These are phyloP conservation scores for Thuidium tamariscinum DNA, from an alignment of 225 moss, liverwort and hornwort genomes.

Conservation along the genomic window DNA sequence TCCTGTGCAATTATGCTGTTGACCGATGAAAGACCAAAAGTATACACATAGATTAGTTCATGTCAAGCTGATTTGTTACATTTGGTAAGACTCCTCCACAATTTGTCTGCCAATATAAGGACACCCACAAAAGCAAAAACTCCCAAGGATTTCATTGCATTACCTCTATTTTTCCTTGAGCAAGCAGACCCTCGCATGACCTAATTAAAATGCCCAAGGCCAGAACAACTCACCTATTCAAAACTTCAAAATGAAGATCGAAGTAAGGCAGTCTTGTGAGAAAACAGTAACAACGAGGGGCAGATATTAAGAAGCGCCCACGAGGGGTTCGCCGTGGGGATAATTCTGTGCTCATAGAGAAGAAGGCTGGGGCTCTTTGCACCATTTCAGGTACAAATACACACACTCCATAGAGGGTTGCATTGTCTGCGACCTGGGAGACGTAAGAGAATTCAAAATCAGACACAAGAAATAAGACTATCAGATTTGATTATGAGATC, in stretches of 20 bases:
- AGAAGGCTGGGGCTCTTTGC: conserved; percentile 81
- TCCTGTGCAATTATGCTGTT: conserved; percentile 98
- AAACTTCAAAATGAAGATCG: conserved; percentile 82
- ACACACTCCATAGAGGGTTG: conserved; percentile 89
- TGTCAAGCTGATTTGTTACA: background rate
- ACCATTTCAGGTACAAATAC: conserved; percentile 92
- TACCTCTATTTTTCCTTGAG: background rate
- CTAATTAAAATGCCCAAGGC: background rate
- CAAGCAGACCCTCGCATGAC: background rate
- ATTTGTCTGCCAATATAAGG: background rate
- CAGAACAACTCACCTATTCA: conserved; percentile 51
- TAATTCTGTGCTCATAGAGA: conserved; percentile 76
- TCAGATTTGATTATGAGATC: background rate
- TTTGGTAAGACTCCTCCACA: background rate
- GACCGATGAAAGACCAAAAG: background rate
- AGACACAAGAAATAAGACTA: background rate
- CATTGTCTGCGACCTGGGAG: conserved; percentile 84
- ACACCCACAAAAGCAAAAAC: background rate
- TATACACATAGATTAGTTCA: background rate
- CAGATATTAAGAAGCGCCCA: conserved; percentile 86
- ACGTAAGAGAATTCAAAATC: background rate
- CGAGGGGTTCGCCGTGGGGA: conserved; percentile 67
- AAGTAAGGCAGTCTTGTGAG: conserved; percentile 90
- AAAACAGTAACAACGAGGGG: conserved; percentile 97
- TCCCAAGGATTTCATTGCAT: background rate